phyloP scores from a whole-genome alignment of 768 basidiomycete species.

The Podaxis pistillaris region DNA sequence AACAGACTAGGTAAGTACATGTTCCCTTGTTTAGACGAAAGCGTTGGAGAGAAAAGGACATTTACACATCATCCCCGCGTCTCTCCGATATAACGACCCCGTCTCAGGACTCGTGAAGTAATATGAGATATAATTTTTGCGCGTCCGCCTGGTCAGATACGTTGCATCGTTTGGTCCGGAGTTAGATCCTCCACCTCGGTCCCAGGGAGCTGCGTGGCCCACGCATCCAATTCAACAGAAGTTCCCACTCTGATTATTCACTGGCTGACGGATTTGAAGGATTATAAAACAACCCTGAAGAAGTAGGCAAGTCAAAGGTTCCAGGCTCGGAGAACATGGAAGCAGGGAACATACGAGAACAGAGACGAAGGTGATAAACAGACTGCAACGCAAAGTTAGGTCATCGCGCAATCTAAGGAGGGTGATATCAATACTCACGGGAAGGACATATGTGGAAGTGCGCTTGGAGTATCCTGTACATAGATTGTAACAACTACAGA shows the following conservation, averaged over 20 bases:
- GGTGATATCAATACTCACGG: neutral
- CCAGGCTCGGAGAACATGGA: neutral
- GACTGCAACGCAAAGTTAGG: neutral
- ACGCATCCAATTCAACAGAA: neutral
- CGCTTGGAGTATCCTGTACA: neutral
- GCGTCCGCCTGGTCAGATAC: neutral
- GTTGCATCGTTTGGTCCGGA: neutral
- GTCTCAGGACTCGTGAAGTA: too few species aligned
- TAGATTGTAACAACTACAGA: neutral
- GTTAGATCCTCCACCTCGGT: neutral
- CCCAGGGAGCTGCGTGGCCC: neutral
- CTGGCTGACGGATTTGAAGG: neutral
- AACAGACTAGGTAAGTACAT: too few species aligned
- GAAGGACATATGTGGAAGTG: neutral
- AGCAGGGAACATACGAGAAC: neutral
- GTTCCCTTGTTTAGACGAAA: too few species aligned
- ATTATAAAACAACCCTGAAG: neutral
- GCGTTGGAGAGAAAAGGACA: too few species aligned
- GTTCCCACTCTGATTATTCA: neutral
- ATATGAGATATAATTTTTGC: neutral
- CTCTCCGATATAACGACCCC: too few species aligned
- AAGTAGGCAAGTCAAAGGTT: neutral
- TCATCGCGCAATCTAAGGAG: neutral
- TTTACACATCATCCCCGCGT: too few species aligned
- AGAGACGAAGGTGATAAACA: neutral